Percentiles rank a stretch among this genome's conserved stretches.
Conservation (phyloP, 768 basidiomycete genomes). For the Suillus cothurnatus region DNA sequence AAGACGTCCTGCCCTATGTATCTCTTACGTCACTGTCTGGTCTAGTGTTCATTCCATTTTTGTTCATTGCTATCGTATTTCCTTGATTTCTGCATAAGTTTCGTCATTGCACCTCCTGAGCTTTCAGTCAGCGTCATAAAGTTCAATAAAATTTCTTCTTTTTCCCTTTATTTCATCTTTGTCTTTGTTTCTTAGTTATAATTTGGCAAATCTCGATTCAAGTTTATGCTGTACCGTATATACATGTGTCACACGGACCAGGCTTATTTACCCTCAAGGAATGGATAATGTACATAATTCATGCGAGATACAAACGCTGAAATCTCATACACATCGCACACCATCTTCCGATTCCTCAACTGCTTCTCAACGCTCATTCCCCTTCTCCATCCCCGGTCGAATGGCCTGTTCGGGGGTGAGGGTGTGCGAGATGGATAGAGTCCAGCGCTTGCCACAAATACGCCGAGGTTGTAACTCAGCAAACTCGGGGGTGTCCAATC, state of each 20-base stretch:
- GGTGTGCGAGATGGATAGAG: no score
- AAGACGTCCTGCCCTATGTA: not conserved
- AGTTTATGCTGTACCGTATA: slow-evolving; percentile 31
- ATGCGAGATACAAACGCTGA: not conserved
- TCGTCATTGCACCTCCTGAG: slow-evolving; percentile 2
- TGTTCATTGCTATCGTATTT: slow-evolving; percentile 11
- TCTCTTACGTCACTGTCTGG: slow-evolving; percentile 8
- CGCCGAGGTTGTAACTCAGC: not conserved
- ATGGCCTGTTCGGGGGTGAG: not conserved
- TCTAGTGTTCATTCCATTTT: slow-evolving; percentile 2
- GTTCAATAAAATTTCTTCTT: not conserved
- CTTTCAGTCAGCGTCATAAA: not conserved
- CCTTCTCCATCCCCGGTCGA: not conserved
- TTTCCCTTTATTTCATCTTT: not conserved
- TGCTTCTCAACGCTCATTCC: not conserved
- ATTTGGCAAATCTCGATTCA: slow-evolving; percentile 26
- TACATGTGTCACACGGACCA: slow-evolving; percentile 21
- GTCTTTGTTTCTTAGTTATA: slow-evolving; percentile 7
- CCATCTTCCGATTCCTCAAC: not conserved
- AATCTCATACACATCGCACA: not conserved
- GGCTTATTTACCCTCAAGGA: slow-evolving; percentile 25
- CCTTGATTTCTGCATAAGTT: slow-evolving; percentile 12
- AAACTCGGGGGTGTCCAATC: not conserved
- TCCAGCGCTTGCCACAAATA: not conserved
- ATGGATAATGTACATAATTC: slow-evolving; percentile 31